Evolutionary conservation across 805 yeast genomes (phyloP), one percentile per base, ranked within the genome.

Genomic region (Metschnikowia reukaufii): DNA sequence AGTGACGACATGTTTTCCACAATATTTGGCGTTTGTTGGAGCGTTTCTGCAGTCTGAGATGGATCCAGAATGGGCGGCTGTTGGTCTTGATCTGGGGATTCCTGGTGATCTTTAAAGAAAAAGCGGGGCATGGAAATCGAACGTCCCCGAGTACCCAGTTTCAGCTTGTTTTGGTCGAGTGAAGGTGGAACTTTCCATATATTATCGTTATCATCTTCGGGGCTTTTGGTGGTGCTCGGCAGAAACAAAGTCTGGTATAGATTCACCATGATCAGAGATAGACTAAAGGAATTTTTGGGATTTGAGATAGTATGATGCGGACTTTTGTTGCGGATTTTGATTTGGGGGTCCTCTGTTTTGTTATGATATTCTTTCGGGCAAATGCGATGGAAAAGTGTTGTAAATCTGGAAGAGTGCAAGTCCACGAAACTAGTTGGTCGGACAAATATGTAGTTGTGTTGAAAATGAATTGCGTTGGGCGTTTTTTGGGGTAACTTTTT

Each of bases 41-140:
- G 15, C 17, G 40, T 6, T 37, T 37, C 31, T 10, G 16, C 13
- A 9, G 6, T 12, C 31, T 21, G 9, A 10, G 20, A 8, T 10
- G 10, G 10, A 17, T 2, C 31, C 21, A 34, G 34, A n/a, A 18
- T 23, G 15, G 3, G 15, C 4, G 10, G 15, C 1, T 13, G 29
- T 10, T 15, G 23, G 7, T 15, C 12, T 6, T 16, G 32, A 25
- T 32, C 13, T 2, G 15, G 17, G 4, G 30, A 23, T 37, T 17
- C 41, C 30, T 48, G 57, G n/a, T 60, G 57, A 29, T 60, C 60
- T 43, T 53, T 60, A 45, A 63, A 63, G 20, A 65, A 53, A 30
- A 66, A 60, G 34, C 60, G 53, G 13, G 66, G 47, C 31, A 66
- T 40, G 31, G 68, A 62, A 3, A 64, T 62, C 27, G 69, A 62